Percentiles rank a stretch among this genome's conserved stretches.
phyloP scores from a whole-genome alignment of 371 early-diverging fungal species.

The Coemansia sp. region DNA sequence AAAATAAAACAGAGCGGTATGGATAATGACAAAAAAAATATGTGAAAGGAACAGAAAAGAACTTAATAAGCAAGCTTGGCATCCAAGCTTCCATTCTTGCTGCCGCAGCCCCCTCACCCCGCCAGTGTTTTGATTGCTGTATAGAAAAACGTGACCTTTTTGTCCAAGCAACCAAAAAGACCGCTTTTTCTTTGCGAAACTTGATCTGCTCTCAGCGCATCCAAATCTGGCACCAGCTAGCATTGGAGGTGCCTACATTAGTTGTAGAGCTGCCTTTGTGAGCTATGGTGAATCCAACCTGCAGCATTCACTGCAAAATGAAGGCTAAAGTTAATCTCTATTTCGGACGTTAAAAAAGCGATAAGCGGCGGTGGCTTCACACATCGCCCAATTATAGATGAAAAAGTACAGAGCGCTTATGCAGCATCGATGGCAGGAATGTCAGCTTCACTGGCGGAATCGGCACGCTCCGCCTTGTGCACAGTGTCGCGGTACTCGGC shows the following conservation, averaged over 20 bases:
- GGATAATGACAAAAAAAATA: too few relatives aligned
- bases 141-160: conserved; percentile 4
- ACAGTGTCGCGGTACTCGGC: conserved; percentile 49
- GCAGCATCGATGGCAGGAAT: neutral
- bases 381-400: neutral
- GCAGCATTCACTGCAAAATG: neutral
- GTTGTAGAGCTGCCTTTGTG: neutral
- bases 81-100: too few relatives aligned
- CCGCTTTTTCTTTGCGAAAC: neutral
- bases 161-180: neutral
- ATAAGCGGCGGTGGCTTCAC: neutral
- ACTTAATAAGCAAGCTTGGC: too few relatives aligned
- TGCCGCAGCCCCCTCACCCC: neutral
- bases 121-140: neutral
- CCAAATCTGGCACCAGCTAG: neutral
- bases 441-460: neutral
- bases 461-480: conserved; percentile 15
- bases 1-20: too few relatives aligned
- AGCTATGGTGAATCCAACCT: neutral
- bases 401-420: neutral
- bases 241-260: neutral
- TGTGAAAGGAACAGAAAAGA: too few relatives aligned
- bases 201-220: neutral
- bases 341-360: neutral
- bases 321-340: neutral